Evolutionary conservation across 2,329 filamentous ascomycete genomes (phyloP).

Genomic region (Alternaria sp.): DNA sequence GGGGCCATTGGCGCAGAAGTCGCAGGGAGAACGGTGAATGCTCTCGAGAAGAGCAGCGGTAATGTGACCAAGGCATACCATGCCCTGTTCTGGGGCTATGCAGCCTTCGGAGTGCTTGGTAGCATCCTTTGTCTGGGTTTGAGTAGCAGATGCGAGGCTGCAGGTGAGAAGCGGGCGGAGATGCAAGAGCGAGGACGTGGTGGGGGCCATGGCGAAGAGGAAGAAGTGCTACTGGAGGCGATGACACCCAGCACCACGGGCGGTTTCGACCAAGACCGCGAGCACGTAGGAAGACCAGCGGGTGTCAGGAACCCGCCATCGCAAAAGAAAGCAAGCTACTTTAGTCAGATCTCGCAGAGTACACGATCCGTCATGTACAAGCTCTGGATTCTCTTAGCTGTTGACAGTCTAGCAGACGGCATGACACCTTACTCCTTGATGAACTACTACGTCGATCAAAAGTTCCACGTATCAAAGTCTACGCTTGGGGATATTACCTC

Average conservation of each 20-base stretch:
- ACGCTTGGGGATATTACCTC: slow-evolving; percentile 66
- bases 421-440: slow-evolving; percentile 54
- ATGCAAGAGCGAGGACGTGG: slow-evolving; percentile 30
- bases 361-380: slow-evolving; percentile 67
- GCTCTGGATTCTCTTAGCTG: slow-evolving; percentile 68
- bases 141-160: slow-evolving; percentile 50
- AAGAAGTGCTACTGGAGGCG: slow-evolving; percentile 41
- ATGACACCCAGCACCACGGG: slow-evolving; percentile 43
- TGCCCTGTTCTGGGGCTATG: slow-evolving; percentile 53
- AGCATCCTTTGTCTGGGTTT: slow-evolving; percentile 47
- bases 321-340: slow-evolving; percentile 42
- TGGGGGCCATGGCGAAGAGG: slow-evolving; percentile 33
- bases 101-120: slow-evolving; percentile 50
- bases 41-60: slow-evolving; percentile 47
- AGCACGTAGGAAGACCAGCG: slow-evolving; percentile 14
- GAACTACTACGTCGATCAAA: slow-evolving; percentile 47
- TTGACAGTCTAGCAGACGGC: slow-evolving; percentile 70
- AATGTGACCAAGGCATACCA: slow-evolving; percentile 47
- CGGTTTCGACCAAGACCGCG: slow-evolving; percentile 34
- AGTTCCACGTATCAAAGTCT: slow-evolving; percentile 53
- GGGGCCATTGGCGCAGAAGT: slow-evolving; percentile 43
- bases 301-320: slow-evolving; percentile 20
- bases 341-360: slow-evolving; percentile 62
- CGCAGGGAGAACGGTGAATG: slow-evolving; percentile 51
- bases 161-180: slow-evolving; percentile 36